A percentile compares a stretch with the other conserved stretches of the same genome.
Conservation (phyloP, 768 basidiomycete genomes). For the Boletus coccyginus region DNA sequence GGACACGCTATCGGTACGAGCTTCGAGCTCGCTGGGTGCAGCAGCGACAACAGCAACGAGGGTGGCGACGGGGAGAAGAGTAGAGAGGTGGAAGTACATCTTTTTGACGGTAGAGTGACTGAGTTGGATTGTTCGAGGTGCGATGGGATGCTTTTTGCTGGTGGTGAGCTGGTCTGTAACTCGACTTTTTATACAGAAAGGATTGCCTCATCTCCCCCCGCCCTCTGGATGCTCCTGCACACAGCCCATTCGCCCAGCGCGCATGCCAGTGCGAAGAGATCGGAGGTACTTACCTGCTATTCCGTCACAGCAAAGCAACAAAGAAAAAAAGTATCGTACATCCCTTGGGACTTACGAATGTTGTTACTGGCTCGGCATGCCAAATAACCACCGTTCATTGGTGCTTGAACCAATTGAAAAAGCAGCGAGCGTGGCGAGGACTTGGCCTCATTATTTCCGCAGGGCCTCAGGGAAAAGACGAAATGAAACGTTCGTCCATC, state of each 20-base stretch:
- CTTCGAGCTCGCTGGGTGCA: too few relatives aligned
- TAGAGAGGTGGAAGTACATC: too few relatives aligned
- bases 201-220: background rate
- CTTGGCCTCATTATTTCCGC: background rate
- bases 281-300: background rate
- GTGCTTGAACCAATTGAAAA: background rate
- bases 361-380: background rate
- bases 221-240: background rate
- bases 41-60: too few relatives aligned
- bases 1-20: too few relatives aligned
- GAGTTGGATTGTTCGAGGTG: background rate
- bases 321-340: background rate
- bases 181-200: conserved; percentile 9
- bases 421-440: background rate
- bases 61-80: too few relatives aligned
- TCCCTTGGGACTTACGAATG: background rate
- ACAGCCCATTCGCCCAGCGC: background rate
- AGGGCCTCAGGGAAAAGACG: background rate
- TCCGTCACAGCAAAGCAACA: background rate
- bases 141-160: background rate
- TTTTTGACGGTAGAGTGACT: background rate
- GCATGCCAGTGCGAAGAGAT: background rate
- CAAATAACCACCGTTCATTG: background rate
- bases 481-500: too few relatives aligned
- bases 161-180: background rate